Base-by-base conservation (phyloP, 768 basidiomycete species). In the Paxillus involutus region DNA sequence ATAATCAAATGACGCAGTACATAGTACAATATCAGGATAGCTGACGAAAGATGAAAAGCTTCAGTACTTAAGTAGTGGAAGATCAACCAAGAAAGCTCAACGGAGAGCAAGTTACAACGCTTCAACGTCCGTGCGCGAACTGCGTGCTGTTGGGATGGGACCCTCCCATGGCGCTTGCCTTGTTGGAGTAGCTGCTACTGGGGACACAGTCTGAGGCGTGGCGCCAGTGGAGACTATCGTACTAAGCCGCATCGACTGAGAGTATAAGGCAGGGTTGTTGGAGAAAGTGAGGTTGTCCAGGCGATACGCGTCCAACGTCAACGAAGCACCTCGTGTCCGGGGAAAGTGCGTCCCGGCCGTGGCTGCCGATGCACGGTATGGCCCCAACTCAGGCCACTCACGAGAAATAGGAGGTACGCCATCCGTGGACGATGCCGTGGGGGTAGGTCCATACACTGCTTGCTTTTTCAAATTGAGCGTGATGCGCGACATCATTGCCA, bases 401-500 rank as follows among this genome's bases (percentile, higher is more conserved):
- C 29, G 44, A 8, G 44, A 32, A 19, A 16, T 14, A 5, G 29
- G 12, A 33, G 9, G 11, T 4, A 48, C 6, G 2, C 32, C 29
- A 10, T 37, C 37, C 26, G 30, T 3, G 26, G 44, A 26, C n/a
- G 29, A 14, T 6, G 29, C 44, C 16, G 10, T 14, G 35, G 24
- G 26, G 17, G 9, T 32, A 29, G 37, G 16, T 30, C 42, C 41
- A 21, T 24, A 43, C 9, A 17, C 16, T 5, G 32, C 49, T 39
- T 65, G 70, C 64, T 78, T 80, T 66, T 72, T 80, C 10, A 86
- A 73, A 63, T 80, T 81, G 24, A 86, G 75, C 1, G 85, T 86
- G 46, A 87, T 86, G 8, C 85, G 77, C 3, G 83, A 85, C 77
- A 86, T 84, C 81, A 86, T 87, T 0, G 82, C 75, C 11, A 86